phyloP scores from a whole-genome alignment of 768 basidiomycete species.

The Auricularia heimuer region DNA sequence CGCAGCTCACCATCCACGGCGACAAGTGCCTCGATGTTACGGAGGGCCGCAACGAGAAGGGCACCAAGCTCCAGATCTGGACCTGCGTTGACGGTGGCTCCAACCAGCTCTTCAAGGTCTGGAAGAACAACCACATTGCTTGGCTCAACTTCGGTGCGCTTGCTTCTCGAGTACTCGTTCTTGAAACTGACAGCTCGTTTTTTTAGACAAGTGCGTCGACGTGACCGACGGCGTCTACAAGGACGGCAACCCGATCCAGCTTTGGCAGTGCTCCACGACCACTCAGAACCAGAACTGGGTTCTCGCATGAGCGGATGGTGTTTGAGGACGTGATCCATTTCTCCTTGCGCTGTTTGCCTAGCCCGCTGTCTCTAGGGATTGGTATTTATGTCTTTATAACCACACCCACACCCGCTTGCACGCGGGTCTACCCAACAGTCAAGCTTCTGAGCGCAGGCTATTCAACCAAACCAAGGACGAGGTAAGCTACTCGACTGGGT shows the following conservation, averaged over 20 bases:
- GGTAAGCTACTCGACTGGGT: too few relatives aligned
- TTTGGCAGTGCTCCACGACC: neutral
- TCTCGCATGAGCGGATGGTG: neutral
- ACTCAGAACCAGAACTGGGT: neutral
- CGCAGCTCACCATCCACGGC: constrained; percentile 2
- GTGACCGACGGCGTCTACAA: neutral
- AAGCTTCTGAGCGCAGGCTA: too few relatives aligned
- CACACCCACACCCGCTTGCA: too few relatives aligned
- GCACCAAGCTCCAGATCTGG: constrained; percentile 2
- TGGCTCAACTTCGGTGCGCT: neutral
- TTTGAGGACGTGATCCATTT: too few relatives aligned
- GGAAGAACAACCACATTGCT: neutral
- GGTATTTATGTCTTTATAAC: too few relatives aligned
- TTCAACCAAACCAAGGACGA: too few relatives aligned
- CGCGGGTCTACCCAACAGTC: too few relatives aligned
- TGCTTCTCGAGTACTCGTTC: too few relatives aligned
- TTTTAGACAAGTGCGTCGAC: neutral
- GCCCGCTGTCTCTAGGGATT: too few relatives aligned
- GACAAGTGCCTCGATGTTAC: constrained; percentile 2
- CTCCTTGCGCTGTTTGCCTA: too few relatives aligned
- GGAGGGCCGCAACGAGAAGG: neutral
- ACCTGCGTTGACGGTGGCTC: neutral
- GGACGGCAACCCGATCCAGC: neutral
- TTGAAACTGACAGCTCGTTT: too few relatives aligned
- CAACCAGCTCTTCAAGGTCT: neutral